These are phyloP conservation scores for Mycena venus DNA, from an alignment of 768 basidiomycete genomes.

Conservation along the genomic window DNA sequence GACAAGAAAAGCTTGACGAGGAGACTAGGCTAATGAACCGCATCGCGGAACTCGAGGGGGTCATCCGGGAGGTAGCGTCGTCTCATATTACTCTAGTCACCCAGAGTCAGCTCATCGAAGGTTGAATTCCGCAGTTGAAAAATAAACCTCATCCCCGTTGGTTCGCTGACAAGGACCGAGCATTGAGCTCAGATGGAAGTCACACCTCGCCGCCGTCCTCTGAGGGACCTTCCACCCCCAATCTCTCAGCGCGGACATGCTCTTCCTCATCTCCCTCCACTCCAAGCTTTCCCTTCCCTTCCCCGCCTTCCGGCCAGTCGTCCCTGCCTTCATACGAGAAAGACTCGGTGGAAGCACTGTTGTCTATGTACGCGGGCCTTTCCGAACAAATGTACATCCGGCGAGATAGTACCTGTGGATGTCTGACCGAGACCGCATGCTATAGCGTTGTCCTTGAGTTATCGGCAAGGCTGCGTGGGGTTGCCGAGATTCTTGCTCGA, in stretches of 20 bases:
- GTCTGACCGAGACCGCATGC: conserved; percentile 55
- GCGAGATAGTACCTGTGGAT: conserved; percentile 54
- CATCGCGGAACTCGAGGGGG: conserved; percentile 72
- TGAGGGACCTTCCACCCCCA: conserved; percentile 23
- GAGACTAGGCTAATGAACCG: conserved; percentile 65
- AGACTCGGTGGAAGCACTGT: conserved; percentile 13
- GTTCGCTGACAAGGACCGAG: conserved; percentile 59
- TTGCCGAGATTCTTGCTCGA: conserved; percentile 55
- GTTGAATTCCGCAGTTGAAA: conserved; percentile 53
- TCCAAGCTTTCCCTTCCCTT: not conserved
- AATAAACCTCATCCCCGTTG: conserved; percentile 67
- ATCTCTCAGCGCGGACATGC: not conserved
- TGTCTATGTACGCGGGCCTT: conserved; percentile 15
- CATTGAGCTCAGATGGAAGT: conserved; percentile 40
- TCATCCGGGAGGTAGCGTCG: conserved; percentile 62
- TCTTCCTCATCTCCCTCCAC: not conserved
- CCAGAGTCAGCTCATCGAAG: not conserved
- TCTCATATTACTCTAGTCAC: not conserved
- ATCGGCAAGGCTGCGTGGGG: conserved; percentile 61
- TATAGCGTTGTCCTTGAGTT: conserved; percentile 63
- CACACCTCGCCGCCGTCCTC: conserved; percentile 6
- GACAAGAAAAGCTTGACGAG: conserved; percentile 57
- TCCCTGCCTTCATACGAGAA: not conserved
- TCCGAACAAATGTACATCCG: conserved; percentile 9
- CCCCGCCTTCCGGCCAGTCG: not conserved